Percentiles rank a stretch among this genome's conserved stretches.
phyloP scores from a whole-genome alignment of 2,329 filamentous ascomycete genomes.

The Albifimbria verrucaria region DNA sequence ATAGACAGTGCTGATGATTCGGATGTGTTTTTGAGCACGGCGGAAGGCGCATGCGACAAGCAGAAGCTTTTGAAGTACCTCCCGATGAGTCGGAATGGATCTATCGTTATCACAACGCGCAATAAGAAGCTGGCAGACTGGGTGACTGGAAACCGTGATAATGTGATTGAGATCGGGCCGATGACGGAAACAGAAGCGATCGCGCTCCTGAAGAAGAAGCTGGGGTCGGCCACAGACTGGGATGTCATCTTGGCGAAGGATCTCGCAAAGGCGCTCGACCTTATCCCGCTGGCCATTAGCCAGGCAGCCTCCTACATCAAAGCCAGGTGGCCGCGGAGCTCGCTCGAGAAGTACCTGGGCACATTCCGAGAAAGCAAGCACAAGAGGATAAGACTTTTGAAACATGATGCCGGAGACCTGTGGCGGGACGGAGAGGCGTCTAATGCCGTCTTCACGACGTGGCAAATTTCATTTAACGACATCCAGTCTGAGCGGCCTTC shows the following conservation, averaged over 20 bases:
- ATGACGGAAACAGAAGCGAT: slow-evolving; percentile 12
- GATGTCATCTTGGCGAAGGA: slow-evolving; percentile 2
- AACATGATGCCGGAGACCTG: slow-evolving; percentile 18
- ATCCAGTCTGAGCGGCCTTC: slow-evolving; percentile 14
- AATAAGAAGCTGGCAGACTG: slow-evolving; percentile 9
- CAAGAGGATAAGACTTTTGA: slow-evolving; percentile 20
- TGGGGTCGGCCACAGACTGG: background rate
- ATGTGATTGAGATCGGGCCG: slow-evolving; percentile 7
- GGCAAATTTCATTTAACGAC: slow-evolving; percentile 25
- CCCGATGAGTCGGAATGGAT: slow-evolving; percentile 9
- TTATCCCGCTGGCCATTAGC: slow-evolving; percentile 25
- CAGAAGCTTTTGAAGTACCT: slow-evolving; percentile 9
- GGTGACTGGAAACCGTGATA: slow-evolving; percentile 7
- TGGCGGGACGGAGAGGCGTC: slow-evolving; percentile 10
- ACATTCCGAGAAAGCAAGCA: slow-evolving; percentile 22
- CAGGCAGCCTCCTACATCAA: slow-evolving; percentile 26
- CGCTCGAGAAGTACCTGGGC: slow-evolving; percentile 26
- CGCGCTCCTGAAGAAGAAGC: slow-evolving; percentile 13
- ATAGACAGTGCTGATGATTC: slow-evolving; percentile 18
- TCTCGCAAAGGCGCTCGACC: slow-evolving; percentile 18
- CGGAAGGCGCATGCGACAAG: background rate
- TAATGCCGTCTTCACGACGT: slow-evolving; percentile 19
- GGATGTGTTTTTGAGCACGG: slow-evolving; percentile 10
- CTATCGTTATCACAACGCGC: slow-evolving; percentile 15
- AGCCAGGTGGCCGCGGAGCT: slow-evolving; percentile 13